These are phyloP conservation scores for Solanum rostratum DNA, from an alignment of 257 asterid species.

Conservation along the genomic window DNA sequence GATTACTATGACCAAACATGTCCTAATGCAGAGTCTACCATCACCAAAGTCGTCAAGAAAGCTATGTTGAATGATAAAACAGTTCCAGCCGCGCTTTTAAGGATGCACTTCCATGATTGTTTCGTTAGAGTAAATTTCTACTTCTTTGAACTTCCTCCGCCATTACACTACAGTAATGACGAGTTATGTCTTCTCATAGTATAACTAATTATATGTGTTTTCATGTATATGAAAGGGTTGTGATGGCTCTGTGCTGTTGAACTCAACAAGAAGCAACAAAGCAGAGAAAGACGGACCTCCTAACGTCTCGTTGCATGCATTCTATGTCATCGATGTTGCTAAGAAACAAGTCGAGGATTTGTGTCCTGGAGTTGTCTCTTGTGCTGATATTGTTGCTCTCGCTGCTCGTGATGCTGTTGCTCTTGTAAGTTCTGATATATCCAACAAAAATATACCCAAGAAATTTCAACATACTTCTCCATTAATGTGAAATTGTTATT, in stretches of 20 bases:
- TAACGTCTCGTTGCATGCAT: conserved; percentile 71
- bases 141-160: background rate
- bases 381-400: conserved; percentile 74
- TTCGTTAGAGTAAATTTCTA: conserved; percentile 47
- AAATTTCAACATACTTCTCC: background rate
- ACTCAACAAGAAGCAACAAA: conserved; percentile 28
- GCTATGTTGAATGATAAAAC: conserved; percentile 56
- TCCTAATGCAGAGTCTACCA: conserved; percentile 37
- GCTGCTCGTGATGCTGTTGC: conserved; percentile 79
- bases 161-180: no score
- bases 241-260: conserved; percentile 73
- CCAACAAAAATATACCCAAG: no score
- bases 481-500: background rate
- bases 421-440: conserved; percentile 40
- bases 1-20: conserved; percentile 61
- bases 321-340: conserved; percentile 58
- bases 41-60: conserved; percentile 33
- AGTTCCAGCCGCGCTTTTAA: conserved; percentile 77
- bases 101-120: conserved; percentile 91
- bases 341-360: conserved; percentile 47
- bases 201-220: background rate
- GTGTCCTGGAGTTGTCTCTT: conserved; percentile 83
- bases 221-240: conserved; percentile 42
- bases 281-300: conserved; percentile 82
- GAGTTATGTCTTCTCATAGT: no score